Base-by-base conservation (phyloP, 2,329 filamentous ascomycete genomes). In the Trichoderma afroharzianum region DNA sequence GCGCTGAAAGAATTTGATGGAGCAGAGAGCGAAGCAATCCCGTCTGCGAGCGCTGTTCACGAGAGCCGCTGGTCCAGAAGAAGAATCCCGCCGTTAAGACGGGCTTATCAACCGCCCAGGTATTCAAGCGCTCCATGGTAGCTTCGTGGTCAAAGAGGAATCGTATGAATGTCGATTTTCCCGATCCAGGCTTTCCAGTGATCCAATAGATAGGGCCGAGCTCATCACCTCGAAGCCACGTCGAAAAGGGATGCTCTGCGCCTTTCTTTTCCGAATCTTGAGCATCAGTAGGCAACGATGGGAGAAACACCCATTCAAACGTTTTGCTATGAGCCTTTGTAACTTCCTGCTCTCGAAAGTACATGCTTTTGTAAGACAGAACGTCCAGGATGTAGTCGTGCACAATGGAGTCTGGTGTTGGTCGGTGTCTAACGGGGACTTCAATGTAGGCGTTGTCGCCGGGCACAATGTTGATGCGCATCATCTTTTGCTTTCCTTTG, bases 101-200 rank as follows among this genome's bases (percentile, higher is more conserved):
- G 0, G 77, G 76, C 66, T 53, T 71, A 0, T 55, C 72, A 0
- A 36, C 74, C 0, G 80, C 75, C 82, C 81, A 83, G 1, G 39
- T 18, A 1, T 69, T 73, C 8, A 79, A 73, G 6, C 72, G 63
- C 11, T 74, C 4, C 39, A 74, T 26, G 0, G 74, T 74, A 2
- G 30, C 43, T 0, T 62, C 53, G 24, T 80, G 78, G 4, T 77
- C 74, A 0, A 75, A 78, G 14, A 83, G 76, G 43, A 81, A 80
- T 24, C 82, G 81, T 77, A 85, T 84, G 2, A 86, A 77, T 0
- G 83, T 85, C 0, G 83, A 85, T 72, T 86, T 86, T 0, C 84
- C 84, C 0, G 82, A 82, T 0, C 84, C 84, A 3, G 84, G 80
- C 39, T 85, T 83, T 2, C 81, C 82, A 2, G 78, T 82, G 47